phyloP scores from a whole-genome alignment of 1,139 yeast genomes.

The Lodderomyces pseudojiufengensis region DNA sequence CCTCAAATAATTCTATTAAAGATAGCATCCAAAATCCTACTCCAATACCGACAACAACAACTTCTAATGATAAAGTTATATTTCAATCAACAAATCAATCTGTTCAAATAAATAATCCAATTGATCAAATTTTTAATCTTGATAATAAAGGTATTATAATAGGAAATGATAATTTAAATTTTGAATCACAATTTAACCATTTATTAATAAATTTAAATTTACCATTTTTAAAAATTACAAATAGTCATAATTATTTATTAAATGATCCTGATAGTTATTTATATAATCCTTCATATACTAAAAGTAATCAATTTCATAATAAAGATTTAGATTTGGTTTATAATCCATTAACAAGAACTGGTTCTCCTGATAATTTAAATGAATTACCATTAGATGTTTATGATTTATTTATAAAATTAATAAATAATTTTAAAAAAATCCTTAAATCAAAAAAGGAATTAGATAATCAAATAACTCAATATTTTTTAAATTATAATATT shows the following conservation, averaged over 20 bases:
- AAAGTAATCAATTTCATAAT: conserved; percentile 38
- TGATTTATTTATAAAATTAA: conserved; percentile 43
- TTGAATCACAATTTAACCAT: conserved; percentile 48
- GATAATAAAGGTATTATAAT: conserved; percentile 45
- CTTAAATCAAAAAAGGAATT: conserved; percentile 43
- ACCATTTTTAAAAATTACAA: conserved; percentile 46
- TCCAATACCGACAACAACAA: conserved; percentile 10
- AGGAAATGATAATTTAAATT: conserved; percentile 48
- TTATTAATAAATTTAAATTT: conserved; percentile 42
- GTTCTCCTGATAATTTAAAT: conserved; percentile 10
- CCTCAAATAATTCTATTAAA: conserved; percentile 1
- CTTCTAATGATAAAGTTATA: conserved; percentile 14
- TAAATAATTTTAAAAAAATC: conserved; percentile 44
- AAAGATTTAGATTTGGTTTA: conserved; percentile 40
- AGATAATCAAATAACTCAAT: conserved; percentile 51
- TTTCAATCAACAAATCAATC: conserved; percentile 16
- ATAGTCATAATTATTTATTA: conserved; percentile 42
- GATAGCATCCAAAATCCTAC: conserved; percentile 4
- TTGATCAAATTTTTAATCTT: conserved; percentile 47
- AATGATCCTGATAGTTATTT: conserved; percentile 45
- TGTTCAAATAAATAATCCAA: conserved; percentile 42
- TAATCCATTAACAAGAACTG: conserved; percentile 39
- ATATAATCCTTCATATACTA: conserved; percentile 41
- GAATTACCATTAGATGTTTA: conserved; percentile 41
- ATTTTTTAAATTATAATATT: conserved; percentile 53